A percentile compares a stretch with the other conserved stretches of the same genome.
Conservation (phyloP, 179 eudicot genomes). For the Beta lomatogona region DNA sequence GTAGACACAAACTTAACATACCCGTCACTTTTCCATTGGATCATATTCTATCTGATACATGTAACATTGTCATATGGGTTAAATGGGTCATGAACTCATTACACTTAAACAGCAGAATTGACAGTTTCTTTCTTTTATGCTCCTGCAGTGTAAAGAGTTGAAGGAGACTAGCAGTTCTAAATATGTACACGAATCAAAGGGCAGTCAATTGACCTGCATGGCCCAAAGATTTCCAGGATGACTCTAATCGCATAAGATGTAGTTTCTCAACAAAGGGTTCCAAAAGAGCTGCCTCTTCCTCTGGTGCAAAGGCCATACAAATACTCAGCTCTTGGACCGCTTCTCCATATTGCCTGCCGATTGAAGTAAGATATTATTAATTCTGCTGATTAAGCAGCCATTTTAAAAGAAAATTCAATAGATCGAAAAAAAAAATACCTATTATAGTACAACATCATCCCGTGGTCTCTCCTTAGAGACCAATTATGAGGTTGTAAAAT, state of each 20-base stretch:
- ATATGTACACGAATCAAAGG: constrained; percentile 34
- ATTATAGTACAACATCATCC: constrained; percentile 88
- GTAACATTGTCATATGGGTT: not conserved
- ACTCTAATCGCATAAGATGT: constrained; percentile 74
- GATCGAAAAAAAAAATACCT: constrained; percentile 41
- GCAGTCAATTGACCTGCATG: constrained; percentile 58
- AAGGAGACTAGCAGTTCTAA: constrained; percentile 12
- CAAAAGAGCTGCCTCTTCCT: constrained; percentile 80
- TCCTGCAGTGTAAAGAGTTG: not conserved
- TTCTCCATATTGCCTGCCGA: constrained; percentile 69
- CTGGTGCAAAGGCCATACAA: constrained; percentile 98
- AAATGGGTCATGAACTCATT: constrained; percentile 2
- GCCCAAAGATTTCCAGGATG: constrained; percentile 76
- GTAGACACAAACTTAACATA: not conserved
- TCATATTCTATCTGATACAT: constrained; percentile 5
- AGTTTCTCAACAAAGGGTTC: constrained; percentile 89
- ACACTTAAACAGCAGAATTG: constrained; percentile 4
- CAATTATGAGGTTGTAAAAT: constrained; percentile 92
- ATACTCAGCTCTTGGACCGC: constrained; percentile 97
- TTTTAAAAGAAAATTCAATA: not conserved
- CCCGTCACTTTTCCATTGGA: not conserved
- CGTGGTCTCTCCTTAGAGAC: constrained; percentile 92
- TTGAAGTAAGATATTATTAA: not conserved
- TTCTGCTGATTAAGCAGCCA: not conserved
- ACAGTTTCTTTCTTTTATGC: not conserved